These are phyloP conservation scores for Cyclocybe aegerita DNA, from an alignment of 768 basidiomycete genomes.

Conservation along the genomic window DNA sequence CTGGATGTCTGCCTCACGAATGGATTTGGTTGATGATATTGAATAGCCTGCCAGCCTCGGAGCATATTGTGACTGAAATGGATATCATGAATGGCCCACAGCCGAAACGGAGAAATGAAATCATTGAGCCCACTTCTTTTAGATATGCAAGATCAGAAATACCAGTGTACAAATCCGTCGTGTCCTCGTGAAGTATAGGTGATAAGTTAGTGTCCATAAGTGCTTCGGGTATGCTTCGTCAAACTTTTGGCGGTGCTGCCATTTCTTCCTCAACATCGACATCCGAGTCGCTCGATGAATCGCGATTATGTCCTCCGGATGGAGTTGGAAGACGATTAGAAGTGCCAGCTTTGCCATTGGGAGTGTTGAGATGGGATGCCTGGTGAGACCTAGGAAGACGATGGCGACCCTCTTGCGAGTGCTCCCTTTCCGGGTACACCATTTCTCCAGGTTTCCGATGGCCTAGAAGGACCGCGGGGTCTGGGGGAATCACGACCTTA, in stretches of 20 bases:
- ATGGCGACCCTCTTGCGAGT: slow-evolving; percentile 14
- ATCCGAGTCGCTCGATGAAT: slow-evolving; percentile 1
- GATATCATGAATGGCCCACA: background rate
- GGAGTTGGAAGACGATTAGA: background rate
- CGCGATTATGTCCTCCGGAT: background rate
- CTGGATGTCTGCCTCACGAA: background rate
- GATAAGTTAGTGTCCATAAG: background rate
- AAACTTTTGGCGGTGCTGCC: slow-evolving; percentile 14
- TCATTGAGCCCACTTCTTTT: no score
- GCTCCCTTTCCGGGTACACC: slow-evolving; percentile 25
- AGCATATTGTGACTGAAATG: slow-evolving; percentile 73
- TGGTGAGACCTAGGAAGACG: slow-evolving; percentile 20
- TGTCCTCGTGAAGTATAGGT: no score
- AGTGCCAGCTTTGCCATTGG: slow-evolving; percentile 1
- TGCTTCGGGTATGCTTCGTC: background rate
- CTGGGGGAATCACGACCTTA: slow-evolving; percentile 58
- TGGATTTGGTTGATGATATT: background rate
- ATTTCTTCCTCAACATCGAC: slow-evolving; percentile 17
- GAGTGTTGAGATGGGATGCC: slow-evolving; percentile 3
- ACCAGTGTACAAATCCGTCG: no score
- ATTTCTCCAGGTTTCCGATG: slow-evolving; percentile 39
- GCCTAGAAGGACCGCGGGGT: slow-evolving; percentile 64
- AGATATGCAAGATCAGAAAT: no score
- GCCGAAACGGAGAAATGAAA: no score
- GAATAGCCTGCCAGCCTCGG: slow-evolving; percentile 76